Base-by-base conservation (phyloP, 805 yeast genomes). In the Candida orba region DNA sequence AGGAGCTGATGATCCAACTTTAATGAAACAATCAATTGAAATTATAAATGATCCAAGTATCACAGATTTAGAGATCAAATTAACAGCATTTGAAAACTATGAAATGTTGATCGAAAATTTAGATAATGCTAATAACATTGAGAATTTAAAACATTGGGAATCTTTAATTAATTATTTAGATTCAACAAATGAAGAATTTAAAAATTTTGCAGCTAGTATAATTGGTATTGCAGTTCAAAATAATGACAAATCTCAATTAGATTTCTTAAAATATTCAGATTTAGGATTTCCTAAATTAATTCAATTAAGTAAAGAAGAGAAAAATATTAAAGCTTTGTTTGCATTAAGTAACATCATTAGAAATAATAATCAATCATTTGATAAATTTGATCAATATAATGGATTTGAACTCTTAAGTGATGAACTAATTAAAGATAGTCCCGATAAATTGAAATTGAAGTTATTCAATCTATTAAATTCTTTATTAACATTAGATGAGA, bases 221-320 rank as follows among this genome's bases (percentile, higher is more conserved):
- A 74, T 90, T 22, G 96, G 95, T 2, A 84, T 91, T 0, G 95
- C 98, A 0, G 95, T 85, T 4, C 99, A 93, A 64, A 93, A 93
- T 61, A 93, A 93, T 61, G 79, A 78, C 4, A 76, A 73, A 45
- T 69, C 89, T 4, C 98, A 89, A 63, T 69, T 72, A 44, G 84
- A 76, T 41, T 82, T 84, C 47, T 61, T 72, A 34, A 74, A 75
- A 45, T 69, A 79, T 46, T 67, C 66, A 0, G 58, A 64, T 23
- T 81, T 81, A 3, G 58, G 43, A 1, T 42, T 79, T 31, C 48
- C 57, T n/a, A 63, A 61, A 41, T 63, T 83, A 42, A 61, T 82
- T 10, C 44, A 59, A 1, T 52, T 79, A 20, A 72, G 76, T 0
- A 48, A 55, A 7, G 44, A 57, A 27, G 32, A 48, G 20, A 58